These are phyloP conservation scores for Mortierella polycephala DNA, from an alignment of 371 early-diverging fungal species.

Conservation along the genomic window DNA sequence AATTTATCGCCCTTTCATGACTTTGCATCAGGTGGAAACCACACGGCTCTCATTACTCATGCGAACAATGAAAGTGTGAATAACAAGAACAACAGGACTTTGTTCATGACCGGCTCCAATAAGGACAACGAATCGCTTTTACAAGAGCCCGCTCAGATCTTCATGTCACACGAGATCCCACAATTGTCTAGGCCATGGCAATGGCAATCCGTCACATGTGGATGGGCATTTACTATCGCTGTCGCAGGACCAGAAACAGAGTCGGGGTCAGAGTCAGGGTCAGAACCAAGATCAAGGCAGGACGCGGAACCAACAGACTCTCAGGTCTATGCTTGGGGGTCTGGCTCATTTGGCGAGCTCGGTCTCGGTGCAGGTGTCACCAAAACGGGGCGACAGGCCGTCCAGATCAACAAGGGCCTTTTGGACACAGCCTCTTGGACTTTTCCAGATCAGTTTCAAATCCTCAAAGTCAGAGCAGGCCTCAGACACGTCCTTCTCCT, in stretches of 20 bases:
- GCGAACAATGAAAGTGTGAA: no score
- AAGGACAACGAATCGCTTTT: constrained; percentile 51
- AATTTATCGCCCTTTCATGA: constrained; percentile 21
- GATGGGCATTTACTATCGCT: constrained; percentile 68
- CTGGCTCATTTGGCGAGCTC: constrained; percentile 64
- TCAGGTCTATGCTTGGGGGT: constrained; percentile 61
- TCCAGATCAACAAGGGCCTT: constrained; percentile 16
- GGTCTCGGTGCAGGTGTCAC: constrained; percentile 41
- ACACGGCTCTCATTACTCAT: constrained; percentile 63
- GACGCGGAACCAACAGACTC: constrained; percentile 5
- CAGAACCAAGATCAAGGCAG: background rate
- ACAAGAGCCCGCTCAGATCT: constrained; percentile 22
- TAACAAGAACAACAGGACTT: constrained; percentile 11
- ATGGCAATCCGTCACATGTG: constrained; percentile 67
- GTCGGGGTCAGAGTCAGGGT: background rate
- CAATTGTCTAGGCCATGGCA: constrained; percentile 5
- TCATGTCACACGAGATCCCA: constrained; percentile 25
- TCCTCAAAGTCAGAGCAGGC: constrained; percentile 67
- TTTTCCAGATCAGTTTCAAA: constrained; percentile 5
- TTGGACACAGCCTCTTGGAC: background rate
- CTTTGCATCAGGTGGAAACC: constrained; percentile 72
- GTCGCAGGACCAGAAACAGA: constrained; percentile 35
- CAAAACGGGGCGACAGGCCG: constrained; percentile 28
- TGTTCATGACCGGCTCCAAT: constrained; percentile 58
- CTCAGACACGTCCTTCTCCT: constrained; percentile 70